Evolutionary conservation across 768 basidiomycete species (phyloP), one percentile per base, ranked within the genome.

Genomic region (Crassisporium funariophilum): DNA sequence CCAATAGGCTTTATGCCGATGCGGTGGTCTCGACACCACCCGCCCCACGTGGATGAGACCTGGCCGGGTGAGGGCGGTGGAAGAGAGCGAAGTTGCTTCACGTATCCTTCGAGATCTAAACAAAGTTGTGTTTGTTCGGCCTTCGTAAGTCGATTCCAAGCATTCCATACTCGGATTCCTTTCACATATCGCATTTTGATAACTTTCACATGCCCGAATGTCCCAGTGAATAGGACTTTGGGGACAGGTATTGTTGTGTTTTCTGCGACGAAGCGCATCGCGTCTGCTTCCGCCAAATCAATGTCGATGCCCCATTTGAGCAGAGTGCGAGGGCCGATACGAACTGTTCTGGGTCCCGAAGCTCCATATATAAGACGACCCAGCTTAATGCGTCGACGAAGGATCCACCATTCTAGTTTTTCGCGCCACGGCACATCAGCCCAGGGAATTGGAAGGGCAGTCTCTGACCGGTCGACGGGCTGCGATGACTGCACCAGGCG

Each of bases 191-290:
- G n/a, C n/a, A n/a, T 52, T 52, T 54, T 53, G 19, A 58, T 24
- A 3, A 64, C 37, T 25, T 51, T 41, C 10, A 10, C 37, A 19
- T 13, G 11, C 2, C 46, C 50, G 24, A 41, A 22, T 24, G 25
- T 16, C 10, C 48, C 41, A 33, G 49, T 38, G 7, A 56, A 54
- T 11, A 49, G 36, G 13, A 62, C 52, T 17, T 47, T 49, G 23
- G 61, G 57, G 9, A 62, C 47, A 16, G 61, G 61, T 5, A 62
- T 58, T 7, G 53, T 36, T 1, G 62, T 62, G 41, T 62, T 50
- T 40, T 52, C 37, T 12, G 46, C 33, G 16, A 64, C 38, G 41
- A 52, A 64, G n/a, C 46, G 40, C 47, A 62, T 55, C 10, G 51
- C 44, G 8, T 45, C 34, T 4, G 61, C 59, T 44, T 62, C 62